Evolutionary conservation across 768 basidiomycete genomes (phyloP).

Genomic region (Boletus subparvulus): DNA sequence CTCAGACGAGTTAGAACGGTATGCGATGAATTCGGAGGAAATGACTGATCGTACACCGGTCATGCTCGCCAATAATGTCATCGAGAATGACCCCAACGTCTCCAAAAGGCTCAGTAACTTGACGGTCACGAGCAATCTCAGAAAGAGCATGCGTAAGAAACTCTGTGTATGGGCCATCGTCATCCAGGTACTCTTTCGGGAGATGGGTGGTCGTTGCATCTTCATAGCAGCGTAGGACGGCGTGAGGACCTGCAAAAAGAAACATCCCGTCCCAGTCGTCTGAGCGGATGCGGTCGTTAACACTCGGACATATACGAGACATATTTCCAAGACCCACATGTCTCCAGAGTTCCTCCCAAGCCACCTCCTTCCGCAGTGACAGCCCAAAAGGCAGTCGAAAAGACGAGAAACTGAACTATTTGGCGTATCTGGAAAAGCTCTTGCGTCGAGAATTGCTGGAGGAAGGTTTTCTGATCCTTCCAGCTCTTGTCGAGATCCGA

Average conservation of each 20-base stretch:
- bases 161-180: not conserved
- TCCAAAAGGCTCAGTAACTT: not conserved
- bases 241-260: slow-evolving; percentile 10
- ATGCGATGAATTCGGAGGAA: not conserved
- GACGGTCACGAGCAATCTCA: not conserved
- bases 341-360: too few species aligned
- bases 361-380: not conserved
- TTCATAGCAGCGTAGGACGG: slow-evolving; percentile 5
- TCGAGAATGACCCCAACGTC: slow-evolving; percentile 2
- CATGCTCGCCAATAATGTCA: not conserved
- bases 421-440: slow-evolving; percentile 1
- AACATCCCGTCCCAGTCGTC: not conserved
- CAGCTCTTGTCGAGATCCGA: not conserved
- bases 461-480: slow-evolving; percentile 1
- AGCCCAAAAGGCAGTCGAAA: not conserved
- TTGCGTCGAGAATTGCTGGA: not conserved
- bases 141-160: not conserved
- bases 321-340: not conserved
- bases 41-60: not conserved
- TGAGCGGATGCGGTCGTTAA: not conserved
- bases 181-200: not conserved
- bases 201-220: not conserved
- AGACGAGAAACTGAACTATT: not conserved
- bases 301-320: not conserved
- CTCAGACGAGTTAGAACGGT: not conserved